These are phyloP conservation scores for Chenopodium berlandieri DNA, from an alignment of 148 eudicot species.

Conservation along the genomic window DNA sequence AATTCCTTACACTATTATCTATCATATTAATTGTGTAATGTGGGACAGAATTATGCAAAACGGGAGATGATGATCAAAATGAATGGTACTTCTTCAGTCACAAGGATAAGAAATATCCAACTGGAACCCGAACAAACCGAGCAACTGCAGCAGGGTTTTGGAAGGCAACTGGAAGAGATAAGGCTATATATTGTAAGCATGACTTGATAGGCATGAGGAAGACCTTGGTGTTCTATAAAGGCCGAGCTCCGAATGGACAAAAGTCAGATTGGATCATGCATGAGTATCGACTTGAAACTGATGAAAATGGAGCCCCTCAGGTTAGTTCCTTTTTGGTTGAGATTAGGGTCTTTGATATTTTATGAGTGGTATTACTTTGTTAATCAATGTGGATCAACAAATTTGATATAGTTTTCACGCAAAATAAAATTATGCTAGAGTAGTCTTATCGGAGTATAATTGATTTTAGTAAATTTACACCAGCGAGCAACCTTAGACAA, in stretches of 20 bases:
- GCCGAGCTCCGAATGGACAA: slow-evolving; percentile 85
- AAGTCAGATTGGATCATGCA: slow-evolving; percentile 94
- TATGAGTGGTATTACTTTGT: not conserved
- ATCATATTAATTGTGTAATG: not conserved
- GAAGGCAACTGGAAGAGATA: slow-evolving; percentile 90
- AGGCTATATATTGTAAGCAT: slow-evolving; percentile 77
- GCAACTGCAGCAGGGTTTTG: slow-evolving; percentile 88
- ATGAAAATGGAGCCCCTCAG: slow-evolving; percentile 80
- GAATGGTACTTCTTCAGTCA: slow-evolving; percentile 96
- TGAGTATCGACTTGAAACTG: slow-evolving; percentile 75
- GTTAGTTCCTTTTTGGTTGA: slow-evolving; percentile 34
- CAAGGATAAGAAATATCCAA: slow-evolving; percentile 89
- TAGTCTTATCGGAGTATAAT: too few relatives aligned
- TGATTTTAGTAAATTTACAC: too few relatives aligned
- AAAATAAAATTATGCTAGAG: too few relatives aligned
- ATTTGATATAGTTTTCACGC: not conserved
- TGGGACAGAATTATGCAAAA: slow-evolving; percentile 54
- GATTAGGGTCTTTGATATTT: not conserved
- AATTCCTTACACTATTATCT: not conserved
- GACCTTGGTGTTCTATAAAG: slow-evolving; percentile 79
- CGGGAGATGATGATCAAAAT: slow-evolving; percentile 70
- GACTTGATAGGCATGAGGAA: slow-evolving; percentile 83
- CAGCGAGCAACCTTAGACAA: too few relatives aligned
- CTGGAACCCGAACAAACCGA: slow-evolving; percentile 82
- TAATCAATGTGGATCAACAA: not conserved